Conservation (phyloP, 768 basidiomycete genomes). For the Paxillus involutus region DNA sequence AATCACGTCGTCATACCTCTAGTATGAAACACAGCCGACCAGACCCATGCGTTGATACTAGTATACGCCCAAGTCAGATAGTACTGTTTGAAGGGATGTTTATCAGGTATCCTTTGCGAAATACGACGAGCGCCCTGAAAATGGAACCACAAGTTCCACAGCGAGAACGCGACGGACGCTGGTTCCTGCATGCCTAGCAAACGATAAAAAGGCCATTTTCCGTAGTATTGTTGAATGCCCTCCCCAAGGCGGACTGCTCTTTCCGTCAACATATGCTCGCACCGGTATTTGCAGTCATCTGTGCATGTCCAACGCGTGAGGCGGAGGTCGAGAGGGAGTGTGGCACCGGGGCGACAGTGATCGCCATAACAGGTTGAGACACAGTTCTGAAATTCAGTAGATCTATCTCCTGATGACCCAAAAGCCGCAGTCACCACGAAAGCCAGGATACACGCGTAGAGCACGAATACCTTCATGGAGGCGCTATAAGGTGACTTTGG, state of each 20-base stretch:
- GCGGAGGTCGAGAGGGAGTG: slow-evolving; percentile 54
- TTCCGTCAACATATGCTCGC: slow-evolving; percentile 80
- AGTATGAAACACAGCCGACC: slow-evolving; percentile 90
- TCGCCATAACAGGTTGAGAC: slow-evolving; percentile 33
- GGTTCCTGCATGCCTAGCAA: slow-evolving; percentile 92
- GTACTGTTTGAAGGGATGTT: slow-evolving; percentile 69
- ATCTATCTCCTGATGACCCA: slow-evolving; percentile 35
- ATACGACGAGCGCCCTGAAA: slow-evolving; percentile 55
- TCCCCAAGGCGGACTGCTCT: slow-evolving; percentile 42
- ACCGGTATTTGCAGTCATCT: slow-evolving; percentile 87
- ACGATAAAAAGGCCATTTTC: slow-evolving; percentile 97
- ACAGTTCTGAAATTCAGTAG: slow-evolving; percentile 36
- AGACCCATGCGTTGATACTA: slow-evolving; percentile 89
- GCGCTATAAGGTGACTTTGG: too few species aligned
- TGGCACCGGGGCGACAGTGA: slow-evolving; percentile 31
- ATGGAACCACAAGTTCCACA: slow-evolving; percentile 84
- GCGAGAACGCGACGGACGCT: slow-evolving; percentile 84
- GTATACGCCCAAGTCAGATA: slow-evolving; percentile 66
- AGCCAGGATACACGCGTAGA: slow-evolving; percentile 12
- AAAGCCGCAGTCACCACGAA: slow-evolving; percentile 5
- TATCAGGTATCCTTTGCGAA: slow-evolving; percentile 42
- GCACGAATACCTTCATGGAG: slow-evolving; percentile 14
- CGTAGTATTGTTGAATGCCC: slow-evolving; percentile 77
- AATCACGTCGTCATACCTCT: slow-evolving; percentile 58
- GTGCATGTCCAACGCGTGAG: slow-evolving; percentile 84